Percentiles rank a stretch among this genome's conserved stretches.
Conservation (phyloP, 2,329 filamentous ascomycete species). For the Colletotrichum limetticola region DNA sequence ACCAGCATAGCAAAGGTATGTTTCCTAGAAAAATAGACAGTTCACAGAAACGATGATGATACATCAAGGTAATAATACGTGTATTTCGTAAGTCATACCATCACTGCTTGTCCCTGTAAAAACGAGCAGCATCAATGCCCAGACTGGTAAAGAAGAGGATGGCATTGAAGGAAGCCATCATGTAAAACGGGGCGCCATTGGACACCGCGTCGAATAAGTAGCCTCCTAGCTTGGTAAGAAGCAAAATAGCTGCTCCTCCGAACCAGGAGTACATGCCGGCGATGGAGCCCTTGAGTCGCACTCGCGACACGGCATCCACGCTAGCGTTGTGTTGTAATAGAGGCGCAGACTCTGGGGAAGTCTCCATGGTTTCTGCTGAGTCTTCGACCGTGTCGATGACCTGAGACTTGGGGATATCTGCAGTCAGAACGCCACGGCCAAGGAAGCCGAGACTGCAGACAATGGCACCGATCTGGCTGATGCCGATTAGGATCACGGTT, state of each 20-base stretch:
- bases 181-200: conserved; percentile 86
- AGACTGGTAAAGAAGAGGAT: conserved; percentile 71
- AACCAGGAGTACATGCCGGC: conserved; percentile 94
- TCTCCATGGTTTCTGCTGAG: conserved; percentile 41
- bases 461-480: conserved; percentile 96
- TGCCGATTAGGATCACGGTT: conserved; percentile 82
- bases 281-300: conserved; percentile 87
- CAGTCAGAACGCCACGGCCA: conserved; percentile 78
- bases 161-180: conserved; percentile 91
- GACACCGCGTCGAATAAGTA: conserved; percentile 82
- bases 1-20: not conserved
- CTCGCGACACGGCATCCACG: conserved; percentile 54
- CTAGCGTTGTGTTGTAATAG: conserved; percentile 45
- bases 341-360: conserved; percentile 54
- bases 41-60: not conserved
- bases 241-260: conserved; percentile 87
- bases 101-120: conserved; percentile 42
- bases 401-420: conserved; percentile 50
- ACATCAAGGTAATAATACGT: not conserved
- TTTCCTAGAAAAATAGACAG: not conserved
- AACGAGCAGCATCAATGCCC: conserved; percentile 58
- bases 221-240: conserved; percentile 92
- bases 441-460: conserved; percentile 94
- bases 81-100: not conserved
- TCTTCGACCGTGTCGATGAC: conserved; percentile 40